Conservation (phyloP, 768 basidiomycete species). For the Boletus pseudo-olivaceus region DNA sequence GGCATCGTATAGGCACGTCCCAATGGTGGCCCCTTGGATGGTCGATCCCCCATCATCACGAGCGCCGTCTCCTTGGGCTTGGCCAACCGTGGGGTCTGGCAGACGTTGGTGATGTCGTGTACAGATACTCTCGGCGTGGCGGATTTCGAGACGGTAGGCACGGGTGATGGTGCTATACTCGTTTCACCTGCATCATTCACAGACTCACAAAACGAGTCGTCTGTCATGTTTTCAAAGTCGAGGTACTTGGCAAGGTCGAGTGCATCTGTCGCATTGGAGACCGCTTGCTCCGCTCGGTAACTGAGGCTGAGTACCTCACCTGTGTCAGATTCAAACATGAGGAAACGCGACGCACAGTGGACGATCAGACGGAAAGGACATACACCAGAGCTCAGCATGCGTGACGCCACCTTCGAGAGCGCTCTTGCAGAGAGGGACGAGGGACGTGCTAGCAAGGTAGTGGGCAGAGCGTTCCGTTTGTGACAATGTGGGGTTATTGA, state of each 20-base stretch:
- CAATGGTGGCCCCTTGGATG: not conserved
- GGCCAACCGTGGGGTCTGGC: not conserved
- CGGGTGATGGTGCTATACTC: not conserved
- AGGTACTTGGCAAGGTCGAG: conserved; percentile 6
- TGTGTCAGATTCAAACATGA: conserved; percentile 5
- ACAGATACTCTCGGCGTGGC: not conserved
- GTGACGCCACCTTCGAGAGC: not conserved
- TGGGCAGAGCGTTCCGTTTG: conserved; percentile 2
- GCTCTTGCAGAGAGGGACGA: conserved; percentile 4
- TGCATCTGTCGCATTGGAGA: not conserved
- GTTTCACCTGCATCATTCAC: not conserved
- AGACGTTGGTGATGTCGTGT: not conserved
- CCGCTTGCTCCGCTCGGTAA: not conserved
- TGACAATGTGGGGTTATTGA: conserved; percentile 13
- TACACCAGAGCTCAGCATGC: conserved; percentile 6
- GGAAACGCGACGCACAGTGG: not conserved
- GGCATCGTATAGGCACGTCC: conserved; percentile 21
- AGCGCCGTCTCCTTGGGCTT: conserved; percentile 1
- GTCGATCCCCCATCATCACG: not conserved
- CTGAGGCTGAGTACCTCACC: conserved; percentile 3
- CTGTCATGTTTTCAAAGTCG: not conserved
- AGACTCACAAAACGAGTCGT: not conserved
- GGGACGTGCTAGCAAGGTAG: conserved; percentile 3
- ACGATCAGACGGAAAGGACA: not conserved
- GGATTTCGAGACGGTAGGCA: not conserved